Evolutionary conservation across 352 stramenopile species (phyloP).

Genomic region (Phytophthora hybrid): DNA sequence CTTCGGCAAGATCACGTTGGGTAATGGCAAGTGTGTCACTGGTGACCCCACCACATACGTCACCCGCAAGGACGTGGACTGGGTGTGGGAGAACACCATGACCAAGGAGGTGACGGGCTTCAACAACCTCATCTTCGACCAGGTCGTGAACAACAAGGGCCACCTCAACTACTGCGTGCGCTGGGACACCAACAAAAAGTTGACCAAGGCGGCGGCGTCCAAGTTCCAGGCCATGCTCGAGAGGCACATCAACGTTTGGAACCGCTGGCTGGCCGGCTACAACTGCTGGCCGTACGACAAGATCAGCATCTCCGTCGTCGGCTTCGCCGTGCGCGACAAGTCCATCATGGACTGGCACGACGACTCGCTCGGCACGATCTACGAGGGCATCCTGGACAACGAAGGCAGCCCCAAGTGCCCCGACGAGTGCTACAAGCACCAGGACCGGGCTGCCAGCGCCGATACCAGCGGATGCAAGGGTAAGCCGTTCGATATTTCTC

Average conservation of each 20-base stretch:
- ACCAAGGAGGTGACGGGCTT: conserved; percentile 14
- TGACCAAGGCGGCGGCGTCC: conserved; percentile 37
- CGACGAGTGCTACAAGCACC: conserved; percentile 48
- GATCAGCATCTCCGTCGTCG: conserved; percentile 42
- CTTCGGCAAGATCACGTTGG: conserved; percentile 17
- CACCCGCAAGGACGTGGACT: conserved; percentile 6
- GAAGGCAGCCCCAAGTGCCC: conserved; percentile 31
- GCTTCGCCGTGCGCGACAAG: conserved; percentile 36
- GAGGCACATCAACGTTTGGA: conserved; percentile 36
- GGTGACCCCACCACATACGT: conserved; percentile 18
- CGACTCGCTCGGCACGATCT: conserved; percentile 41
- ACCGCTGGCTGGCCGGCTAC: conserved; percentile 37
- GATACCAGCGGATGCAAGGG: conserved; percentile 42
- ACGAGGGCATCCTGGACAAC: conserved; percentile 15
- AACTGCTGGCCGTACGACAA: conserved; percentile 42
- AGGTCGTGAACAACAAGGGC: conserved; percentile 33
- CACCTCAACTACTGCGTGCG: conserved; percentile 50
- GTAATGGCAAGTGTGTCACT: conserved; percentile 3
- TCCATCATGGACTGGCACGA: conserved; percentile 44
- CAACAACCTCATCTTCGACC: conserved; percentile 47
- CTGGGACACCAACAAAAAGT: conserved; percentile 46
- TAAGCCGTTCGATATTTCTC: conserved; percentile 41
- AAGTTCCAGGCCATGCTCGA: conserved; percentile 50
- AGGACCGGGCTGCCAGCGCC: conserved; percentile 15
- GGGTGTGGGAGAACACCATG: conserved; percentile 30